These are phyloP conservation scores for Aspergillus avenaceus DNA, from an alignment of 495 filamentous ascomycete genomes.

Conservation along the genomic window DNA sequence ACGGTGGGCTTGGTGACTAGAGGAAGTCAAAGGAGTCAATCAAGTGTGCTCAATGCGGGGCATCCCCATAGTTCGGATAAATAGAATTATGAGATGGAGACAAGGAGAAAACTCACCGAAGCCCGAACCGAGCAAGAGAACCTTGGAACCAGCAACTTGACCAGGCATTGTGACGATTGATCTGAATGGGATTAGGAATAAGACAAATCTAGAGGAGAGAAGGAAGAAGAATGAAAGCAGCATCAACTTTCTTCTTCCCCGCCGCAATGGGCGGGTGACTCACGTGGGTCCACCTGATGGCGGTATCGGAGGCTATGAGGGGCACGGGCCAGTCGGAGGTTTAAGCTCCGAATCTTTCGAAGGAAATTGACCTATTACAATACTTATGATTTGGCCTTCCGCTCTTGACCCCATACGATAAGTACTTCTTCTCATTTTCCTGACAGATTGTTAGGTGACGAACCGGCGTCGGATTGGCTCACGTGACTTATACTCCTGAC, in stretches of 20 bases:
- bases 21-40: background rate
- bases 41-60: conserved; percentile 27
- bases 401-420: too few species aligned
- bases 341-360: too few species aligned
- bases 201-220: conserved; percentile 10
- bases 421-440: too few species aligned
- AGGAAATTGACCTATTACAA: too few species aligned
- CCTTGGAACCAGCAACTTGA: conserved; percentile 47
- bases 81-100: background rate
- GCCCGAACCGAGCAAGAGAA: conserved; percentile 72
- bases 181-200: conserved; percentile 1
- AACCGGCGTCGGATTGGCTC: too few species aligned
- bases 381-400: too few species aligned
- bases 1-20: conserved; percentile 72
- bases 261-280: too few species aligned
- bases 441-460: too few species aligned
- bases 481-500: too few species aligned
- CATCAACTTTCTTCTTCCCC: background rate
- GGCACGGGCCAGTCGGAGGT: too few species aligned
- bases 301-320: conserved; percentile 16
- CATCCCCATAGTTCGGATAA: conserved; percentile 8
- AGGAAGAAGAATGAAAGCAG: conserved; percentile 2
- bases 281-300: too few species aligned
- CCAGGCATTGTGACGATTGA: conserved; percentile 31
- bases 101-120: conserved; percentile 46